These are phyloP conservation scores for Kazachstania taianensis DNA, from an alignment of 805 yeast species.

Conservation along the genomic window DNA sequence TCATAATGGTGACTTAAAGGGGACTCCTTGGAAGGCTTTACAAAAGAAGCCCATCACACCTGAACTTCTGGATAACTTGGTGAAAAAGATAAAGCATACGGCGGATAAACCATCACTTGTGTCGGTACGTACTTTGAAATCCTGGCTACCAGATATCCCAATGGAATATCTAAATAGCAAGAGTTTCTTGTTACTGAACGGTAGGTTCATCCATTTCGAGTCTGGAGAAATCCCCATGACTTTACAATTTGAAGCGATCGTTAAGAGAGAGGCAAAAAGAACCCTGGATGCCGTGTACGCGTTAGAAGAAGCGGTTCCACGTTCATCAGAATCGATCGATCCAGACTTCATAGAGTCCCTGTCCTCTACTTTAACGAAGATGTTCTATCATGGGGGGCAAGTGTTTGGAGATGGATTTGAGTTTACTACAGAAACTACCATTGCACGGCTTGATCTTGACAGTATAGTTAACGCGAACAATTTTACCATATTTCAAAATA, in stretches of 20 bases:
- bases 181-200: slow-evolving; percentile 41
- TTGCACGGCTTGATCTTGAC: slow-evolving; percentile 40
- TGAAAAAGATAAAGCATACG: background rate
- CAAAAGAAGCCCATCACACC: slow-evolving; percentile 2
- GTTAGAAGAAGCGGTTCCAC: slow-evolving; percentile 16
- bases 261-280: slow-evolving; percentile 38
- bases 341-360: slow-evolving; percentile 41
- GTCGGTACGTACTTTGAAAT: too few species aligned
- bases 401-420: slow-evolving; percentile 30
- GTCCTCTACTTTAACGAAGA: slow-evolving; percentile 34
- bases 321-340: slow-evolving; percentile 10
- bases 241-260: slow-evolving; percentile 30
- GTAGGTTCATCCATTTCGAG: slow-evolving; percentile 38
- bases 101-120: too few species aligned
- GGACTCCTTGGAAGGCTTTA: slow-evolving; percentile 15
- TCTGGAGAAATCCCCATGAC: slow-evolving; percentile 16
- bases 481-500: slow-evolving; percentile 16
- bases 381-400: slow-evolving; percentile 31
- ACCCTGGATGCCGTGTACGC: slow-evolving; percentile 32
- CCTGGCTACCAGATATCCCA: slow-evolving; percentile 24
- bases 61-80: background rate
- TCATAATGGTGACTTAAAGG: slow-evolving; percentile 19
- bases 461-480: slow-evolving; percentile 12
- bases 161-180: slow-evolving; percentile 19
- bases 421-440: slow-evolving; percentile 32